Percentiles rank a stretch among this genome's conserved stretches.
Conservation (phyloP, 768 basidiomycete species). For the Tylopilus subfusipes region DNA sequence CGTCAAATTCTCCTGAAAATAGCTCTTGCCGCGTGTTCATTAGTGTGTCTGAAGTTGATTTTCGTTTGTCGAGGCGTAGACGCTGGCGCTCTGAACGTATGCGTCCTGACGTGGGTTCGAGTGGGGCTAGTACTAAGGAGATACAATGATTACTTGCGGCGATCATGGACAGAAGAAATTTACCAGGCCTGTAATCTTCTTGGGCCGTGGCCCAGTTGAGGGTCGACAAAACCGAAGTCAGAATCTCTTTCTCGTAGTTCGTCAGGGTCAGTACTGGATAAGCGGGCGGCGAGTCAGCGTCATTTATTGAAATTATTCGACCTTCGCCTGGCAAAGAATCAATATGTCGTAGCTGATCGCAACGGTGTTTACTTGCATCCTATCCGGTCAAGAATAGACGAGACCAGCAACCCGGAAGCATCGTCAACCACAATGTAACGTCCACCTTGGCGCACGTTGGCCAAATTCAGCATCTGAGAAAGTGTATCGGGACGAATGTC, state of each 20-base stretch:
- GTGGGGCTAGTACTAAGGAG: slow-evolving; percentile 51
- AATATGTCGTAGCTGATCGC: not conserved
- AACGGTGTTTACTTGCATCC: slow-evolving; percentile 52
- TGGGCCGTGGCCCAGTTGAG: slow-evolving; percentile 92
- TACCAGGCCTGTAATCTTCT: slow-evolving; percentile 68
- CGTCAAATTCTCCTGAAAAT: slow-evolving; percentile 86
- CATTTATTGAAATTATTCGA: slow-evolving; percentile 77
- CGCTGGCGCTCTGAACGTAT: slow-evolving; percentile 72
- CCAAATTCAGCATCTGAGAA: slow-evolving; percentile 81
- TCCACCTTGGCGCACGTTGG: slow-evolving; percentile 83
- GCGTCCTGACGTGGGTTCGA: slow-evolving; percentile 54
- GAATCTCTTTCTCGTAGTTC: slow-evolving; percentile 68
- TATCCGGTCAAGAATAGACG: slow-evolving; percentile 80
- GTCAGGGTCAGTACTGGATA: slow-evolving; percentile 80
- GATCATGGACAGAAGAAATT: slow-evolving; percentile 11
- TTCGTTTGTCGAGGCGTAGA: slow-evolving; percentile 71
- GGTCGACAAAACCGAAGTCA: slow-evolving; percentile 54
- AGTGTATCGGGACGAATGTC: slow-evolving; percentile 85
- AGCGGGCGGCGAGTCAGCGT: slow-evolving; percentile 89
- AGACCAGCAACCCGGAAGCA: slow-evolving; percentile 82
- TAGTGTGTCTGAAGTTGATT: slow-evolving; percentile 60
- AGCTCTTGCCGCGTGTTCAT: slow-evolving; percentile 70
- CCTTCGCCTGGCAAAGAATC: slow-evolving; percentile 58
- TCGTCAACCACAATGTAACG: slow-evolving; percentile 88
- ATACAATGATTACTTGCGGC: slow-evolving; percentile 2